Evolutionary conservation across 1,284 basidiomycete genomes (phyloP).

Genomic region (Apiotrichum porosum): DNA sequence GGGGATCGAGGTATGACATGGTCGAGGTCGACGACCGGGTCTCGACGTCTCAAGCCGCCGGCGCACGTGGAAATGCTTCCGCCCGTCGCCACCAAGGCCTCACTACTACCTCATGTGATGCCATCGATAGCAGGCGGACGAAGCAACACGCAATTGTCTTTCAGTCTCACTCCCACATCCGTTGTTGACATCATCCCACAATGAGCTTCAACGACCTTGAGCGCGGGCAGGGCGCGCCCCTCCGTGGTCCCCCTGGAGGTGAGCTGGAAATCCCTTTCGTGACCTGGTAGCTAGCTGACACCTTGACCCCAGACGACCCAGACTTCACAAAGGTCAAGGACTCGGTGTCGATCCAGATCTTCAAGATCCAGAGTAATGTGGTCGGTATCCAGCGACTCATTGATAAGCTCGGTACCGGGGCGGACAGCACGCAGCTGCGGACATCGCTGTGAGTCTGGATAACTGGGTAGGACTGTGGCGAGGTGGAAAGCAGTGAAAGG

Average conservation of each 20-base stretch:
- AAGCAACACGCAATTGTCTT: too few species aligned
- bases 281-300: too few species aligned
- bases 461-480: too few species aligned
- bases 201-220: conserved; percentile 55
- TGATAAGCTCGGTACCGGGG: conserved; percentile 76
- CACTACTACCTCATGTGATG: too few species aligned
- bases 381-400: conserved; percentile 89
- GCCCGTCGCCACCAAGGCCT: conserved; percentile 21
- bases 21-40: not conserved
- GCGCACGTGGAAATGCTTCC: conserved; percentile 34
- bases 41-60: too few species aligned
- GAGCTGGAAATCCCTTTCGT: too few species aligned
- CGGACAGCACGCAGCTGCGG: conserved; percentile 66
- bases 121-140: too few species aligned
- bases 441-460: conserved; percentile 40
- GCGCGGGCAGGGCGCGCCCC: conserved; percentile 40
- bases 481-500: not conserved
- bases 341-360: conserved; percentile 86
- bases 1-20: not conserved
- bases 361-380: conserved; percentile 98
- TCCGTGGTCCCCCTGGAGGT: conserved; percentile 29
- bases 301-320: conserved; percentile 30
- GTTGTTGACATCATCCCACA: not conserved
- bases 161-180: not conserved
- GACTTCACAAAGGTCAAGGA: conserved; percentile 72